Evolutionary conservation across 345 rosid species (phyloP).

Genomic region (Sonneratia caseolaris): DNA sequence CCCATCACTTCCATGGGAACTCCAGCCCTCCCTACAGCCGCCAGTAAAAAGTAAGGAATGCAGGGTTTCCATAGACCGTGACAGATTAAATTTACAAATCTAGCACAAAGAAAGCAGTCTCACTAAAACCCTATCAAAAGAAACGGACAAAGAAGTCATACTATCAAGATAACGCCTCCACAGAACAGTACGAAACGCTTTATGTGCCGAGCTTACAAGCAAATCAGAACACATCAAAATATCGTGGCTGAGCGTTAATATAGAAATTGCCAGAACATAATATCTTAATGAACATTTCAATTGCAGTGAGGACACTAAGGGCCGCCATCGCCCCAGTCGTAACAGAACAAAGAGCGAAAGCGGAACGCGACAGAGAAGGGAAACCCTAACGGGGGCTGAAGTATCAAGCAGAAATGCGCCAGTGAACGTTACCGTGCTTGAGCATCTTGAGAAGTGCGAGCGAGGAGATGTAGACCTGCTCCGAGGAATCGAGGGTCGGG

Average conservation of each 20-base stretch:
- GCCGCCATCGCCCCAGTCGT: neutral
- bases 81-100: neutral
- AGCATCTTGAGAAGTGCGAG: conserved; percentile 99
- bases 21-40: conserved; percentile 77
- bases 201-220: neutral
- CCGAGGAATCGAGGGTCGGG: conserved; percentile 88
- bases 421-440: conserved; percentile 47
- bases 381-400: neutral
- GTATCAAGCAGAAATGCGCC: neutral
- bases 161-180: too few relatives aligned
- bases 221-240: neutral
- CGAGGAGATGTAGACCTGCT: conserved; percentile 97
- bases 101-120: neutral
- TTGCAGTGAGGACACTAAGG: neutral
- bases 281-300: neutral
- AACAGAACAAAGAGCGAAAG: too few relatives aligned
- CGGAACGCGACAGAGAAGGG: neutral
- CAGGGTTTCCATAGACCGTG: neutral
- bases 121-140: too few relatives aligned
- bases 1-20: conserved; percentile 99
- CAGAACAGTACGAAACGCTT: neutral
- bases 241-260: too few relatives aligned
- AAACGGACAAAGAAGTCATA: too few relatives aligned
- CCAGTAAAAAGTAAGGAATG: neutral
- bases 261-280: too few relatives aligned